Conservation (phyloP, 257 asterid genomes). For the Gynochthodes officinalis region DNA sequence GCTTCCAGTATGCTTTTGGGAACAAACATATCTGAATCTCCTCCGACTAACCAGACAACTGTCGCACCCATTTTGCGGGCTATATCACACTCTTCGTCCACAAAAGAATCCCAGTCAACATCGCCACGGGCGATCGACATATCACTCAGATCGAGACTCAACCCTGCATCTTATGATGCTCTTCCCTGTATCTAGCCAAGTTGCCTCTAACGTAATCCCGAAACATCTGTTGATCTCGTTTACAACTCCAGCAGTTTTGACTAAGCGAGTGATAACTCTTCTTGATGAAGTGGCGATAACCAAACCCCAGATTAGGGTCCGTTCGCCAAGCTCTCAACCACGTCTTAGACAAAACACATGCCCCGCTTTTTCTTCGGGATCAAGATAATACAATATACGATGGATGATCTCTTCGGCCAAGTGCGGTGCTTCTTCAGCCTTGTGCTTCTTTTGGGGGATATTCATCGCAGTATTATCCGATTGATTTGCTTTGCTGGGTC, state of each 20-base stretch:
- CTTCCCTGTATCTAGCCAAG: background rate
- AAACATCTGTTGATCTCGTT: too few species aligned
- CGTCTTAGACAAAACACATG: background rate
- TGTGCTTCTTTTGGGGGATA: background rate
- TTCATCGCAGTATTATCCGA: background rate
- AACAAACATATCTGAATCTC: too few species aligned
- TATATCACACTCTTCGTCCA: background rate
- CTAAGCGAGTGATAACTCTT: too few species aligned
- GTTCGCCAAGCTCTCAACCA: background rate
- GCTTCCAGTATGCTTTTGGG: background rate
- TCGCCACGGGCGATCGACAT: too few species aligned
- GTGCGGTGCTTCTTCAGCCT: background rate
- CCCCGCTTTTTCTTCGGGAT: background rate
- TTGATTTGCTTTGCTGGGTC: too few species aligned
- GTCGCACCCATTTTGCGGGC: background rate
- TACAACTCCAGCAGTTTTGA: too few species aligned
- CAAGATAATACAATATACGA: background rate
- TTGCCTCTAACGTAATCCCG: too few species aligned
- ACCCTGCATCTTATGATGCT: background rate
- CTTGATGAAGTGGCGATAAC: background rate
- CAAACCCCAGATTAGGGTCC: background rate
- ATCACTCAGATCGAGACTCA: background rate
- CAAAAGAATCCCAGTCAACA: background rate
- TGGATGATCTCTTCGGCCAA: background rate
- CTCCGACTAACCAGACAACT: background rate